Percentiles rank a stretch among this genome's conserved stretches.
Evolutionary conservation across 345 rosid genomes (phyloP).

Genomic region (Hirschfeldia incana): DNA sequence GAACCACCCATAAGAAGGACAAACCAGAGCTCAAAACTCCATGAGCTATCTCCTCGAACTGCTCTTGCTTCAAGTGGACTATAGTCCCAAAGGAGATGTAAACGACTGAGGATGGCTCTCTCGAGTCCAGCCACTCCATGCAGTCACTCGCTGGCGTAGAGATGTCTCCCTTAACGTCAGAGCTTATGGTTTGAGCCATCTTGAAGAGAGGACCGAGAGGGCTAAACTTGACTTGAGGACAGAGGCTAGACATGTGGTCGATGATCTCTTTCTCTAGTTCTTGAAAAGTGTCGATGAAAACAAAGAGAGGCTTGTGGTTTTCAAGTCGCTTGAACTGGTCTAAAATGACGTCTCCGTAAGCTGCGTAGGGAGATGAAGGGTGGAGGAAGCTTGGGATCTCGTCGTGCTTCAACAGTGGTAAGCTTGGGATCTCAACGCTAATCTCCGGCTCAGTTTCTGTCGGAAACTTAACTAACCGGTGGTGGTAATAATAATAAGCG

Average conservation of each 20-base stretch:
- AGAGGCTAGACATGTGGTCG: slow-evolving; percentile 56
- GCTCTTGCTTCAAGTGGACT: neutral
- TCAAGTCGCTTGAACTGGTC: slow-evolving; percentile 53
- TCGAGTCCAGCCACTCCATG: slow-evolving; percentile 56
- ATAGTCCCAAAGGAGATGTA: neutral
- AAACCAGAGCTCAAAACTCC: neutral
- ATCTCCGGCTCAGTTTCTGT: slow-evolving; percentile 48
- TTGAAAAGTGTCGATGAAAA: slow-evolving; percentile 66
- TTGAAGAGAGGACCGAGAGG: slow-evolving; percentile 67
- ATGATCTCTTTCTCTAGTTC: slow-evolving; percentile 61
- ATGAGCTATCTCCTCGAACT: neutral
- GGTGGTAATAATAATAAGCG: slow-evolving; percentile 59
- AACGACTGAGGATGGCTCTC: neutral
- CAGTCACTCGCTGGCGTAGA: slow-evolving; percentile 48
- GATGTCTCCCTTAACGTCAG: slow-evolving; percentile 47
- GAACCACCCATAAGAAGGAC: neutral
- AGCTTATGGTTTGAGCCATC: slow-evolving; percentile 43
- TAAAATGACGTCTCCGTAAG: slow-evolving; percentile 44
- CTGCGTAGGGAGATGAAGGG: slow-evolving; percentile 46
- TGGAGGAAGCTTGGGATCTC: slow-evolving; percentile 76
- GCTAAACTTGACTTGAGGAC: slow-evolving; percentile 43
- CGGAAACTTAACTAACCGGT: slow-evolving; percentile 55
- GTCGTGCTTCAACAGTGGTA: slow-evolving; percentile 62
- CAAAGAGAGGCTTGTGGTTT: slow-evolving; percentile 48
- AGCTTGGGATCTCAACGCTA: slow-evolving; percentile 56